These are phyloP conservation scores for Boletellus dicymbophilus DNA, from an alignment of 1,284 basidiomycete genomes.

Conservation along the genomic window DNA sequence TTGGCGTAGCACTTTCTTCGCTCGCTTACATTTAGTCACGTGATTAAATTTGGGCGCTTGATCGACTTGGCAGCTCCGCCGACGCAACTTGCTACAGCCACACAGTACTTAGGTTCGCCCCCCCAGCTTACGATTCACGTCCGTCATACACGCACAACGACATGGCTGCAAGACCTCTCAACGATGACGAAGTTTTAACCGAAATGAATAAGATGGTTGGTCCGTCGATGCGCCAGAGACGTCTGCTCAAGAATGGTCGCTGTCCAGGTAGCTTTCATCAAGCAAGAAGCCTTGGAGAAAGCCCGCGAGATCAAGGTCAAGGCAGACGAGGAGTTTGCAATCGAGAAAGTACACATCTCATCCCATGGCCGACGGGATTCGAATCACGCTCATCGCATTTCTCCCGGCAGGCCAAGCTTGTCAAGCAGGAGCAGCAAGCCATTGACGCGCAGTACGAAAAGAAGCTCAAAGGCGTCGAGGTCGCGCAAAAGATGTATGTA, in stretches of 20 bases:
- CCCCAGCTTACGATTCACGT: background rate
- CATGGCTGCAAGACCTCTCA: slow-evolving; percentile 74
- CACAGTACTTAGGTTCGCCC: background rate
- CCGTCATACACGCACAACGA: slow-evolving; percentile 8
- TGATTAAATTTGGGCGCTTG: background rate
- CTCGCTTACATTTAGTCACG: background rate
- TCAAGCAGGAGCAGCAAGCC: slow-evolving; percentile 90
- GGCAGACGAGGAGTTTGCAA: slow-evolving; percentile 96
- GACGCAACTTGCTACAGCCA: background rate
- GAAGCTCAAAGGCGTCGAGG: slow-evolving; percentile 90
- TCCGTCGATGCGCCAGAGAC: slow-evolving; percentile 1
- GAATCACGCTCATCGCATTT: background rate
- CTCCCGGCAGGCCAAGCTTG: slow-evolving; percentile 80
- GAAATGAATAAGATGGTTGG: slow-evolving; percentile 99
- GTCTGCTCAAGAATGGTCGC: slow-evolving; percentile 7
- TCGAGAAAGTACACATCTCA: slow-evolving; percentile 78
- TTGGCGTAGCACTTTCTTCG: background rate
- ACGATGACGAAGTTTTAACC: slow-evolving; percentile 94
- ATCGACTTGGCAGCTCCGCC: background rate
- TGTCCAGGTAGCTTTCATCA: slow-evolving; percentile 90
- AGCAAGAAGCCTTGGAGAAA: slow-evolving; percentile 95
- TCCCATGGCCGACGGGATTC: background rate
- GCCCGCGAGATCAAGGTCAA: slow-evolving; percentile 96
- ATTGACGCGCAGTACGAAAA: slow-evolving; percentile 94
- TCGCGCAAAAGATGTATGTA: slow-evolving; percentile 92